Evolutionary conservation across 192 early-diverging fungal genomes (phyloP), one percentile per base, ranked within the genome.

Genomic region (Coemansia erecta): DNA sequence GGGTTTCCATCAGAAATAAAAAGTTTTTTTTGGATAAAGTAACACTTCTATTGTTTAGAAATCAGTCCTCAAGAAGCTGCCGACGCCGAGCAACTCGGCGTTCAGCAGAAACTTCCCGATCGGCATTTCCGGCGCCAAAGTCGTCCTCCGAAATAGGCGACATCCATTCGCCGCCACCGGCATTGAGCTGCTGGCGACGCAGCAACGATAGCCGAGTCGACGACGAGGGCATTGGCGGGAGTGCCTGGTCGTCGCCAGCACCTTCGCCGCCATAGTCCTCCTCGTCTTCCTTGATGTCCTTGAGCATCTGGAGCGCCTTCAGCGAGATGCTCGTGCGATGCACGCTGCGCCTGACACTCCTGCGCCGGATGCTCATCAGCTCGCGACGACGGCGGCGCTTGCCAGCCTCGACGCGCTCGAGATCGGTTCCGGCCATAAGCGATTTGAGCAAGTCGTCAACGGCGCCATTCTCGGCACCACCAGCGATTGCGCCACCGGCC

Each of bases 401-500:
- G 22, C 67, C 68, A 2, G 72, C 72, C 53, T 77, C 68, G 4
- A 75, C 65, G 0, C 82, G 73, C 47, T 87, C 87, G 37, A 89
- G 51, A 51, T 90, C 89, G 1, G 85, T 85, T 8, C 86, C 87
- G 22, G 84, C 83, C 64, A 87, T 77, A 26, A 92, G 77, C 24
- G 83, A 85, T 59, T 92, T 87, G 19, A 92, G 75, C 53, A 92
- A 56, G 62, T 88, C 86, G 47, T 92, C 90, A 71, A 92, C 89
- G 33, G 89, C 83, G 37, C 88, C 85, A 62, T 92, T 90, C 50
- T 90, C 88, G 8, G 73, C n/a, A n/a, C n/a, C 84, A 15, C 81
- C 77, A 5, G 46, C 47, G 19, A 56, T 56, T 44, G 74, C 81
- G 23, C 69, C 65, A 47, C 60, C 37, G 33, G 60, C 66, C 2